Evolutionary conservation across 345 rosid genomes (phyloP), one percentile per base, ranked within the genome.

Genomic region (Melaleuca quinquenervia): DNA sequence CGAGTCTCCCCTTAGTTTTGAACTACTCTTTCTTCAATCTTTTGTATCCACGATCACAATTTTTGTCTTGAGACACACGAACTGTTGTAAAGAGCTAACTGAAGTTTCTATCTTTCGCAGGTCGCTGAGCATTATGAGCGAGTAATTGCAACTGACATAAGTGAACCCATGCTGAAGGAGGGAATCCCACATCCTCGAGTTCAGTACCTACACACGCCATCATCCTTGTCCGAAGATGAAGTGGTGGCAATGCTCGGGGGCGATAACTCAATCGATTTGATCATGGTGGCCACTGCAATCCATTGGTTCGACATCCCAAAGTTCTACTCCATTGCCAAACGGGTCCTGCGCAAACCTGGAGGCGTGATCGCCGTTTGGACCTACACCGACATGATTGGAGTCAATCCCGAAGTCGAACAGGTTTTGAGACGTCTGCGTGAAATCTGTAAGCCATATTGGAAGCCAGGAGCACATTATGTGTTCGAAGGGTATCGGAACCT

Each of bases 231-330:
- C 0, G 90, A 92, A n/a, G 94, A 95, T 11, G 90, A 96, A 51
- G 55, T 91, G 6, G 89, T 93, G 52, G 29, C 88, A 55, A 26
- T 89, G 22, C 45, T 95, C 2, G 94, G 96, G 3, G 92, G 92
- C 3, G 96, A 93, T 75, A 89, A 91, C 74, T 90, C 92, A 1
- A 92, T 95, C 2, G 94, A 96, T 88, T 75, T 95, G 16, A 89
- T 95, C 24, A 92, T 92, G 0, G 93, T 91, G 4, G 95, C 95
- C 8, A 85, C 89, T 44, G 97, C 94, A 5, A 89, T 93, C 22
- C 97, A 93, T 88, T 92, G 96, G 96, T 94, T 95, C 70, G 95
- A 95, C 83, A 92, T 93, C 22, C 92, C 91, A 24, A 94, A 83
- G 60, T 93, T 96, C 87, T 94, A 94, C 83, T 82, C 93, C 1